phyloP scores from a whole-genome alignment of 352 stramenopile genomes.

The Phytophthora quininea region DNA sequence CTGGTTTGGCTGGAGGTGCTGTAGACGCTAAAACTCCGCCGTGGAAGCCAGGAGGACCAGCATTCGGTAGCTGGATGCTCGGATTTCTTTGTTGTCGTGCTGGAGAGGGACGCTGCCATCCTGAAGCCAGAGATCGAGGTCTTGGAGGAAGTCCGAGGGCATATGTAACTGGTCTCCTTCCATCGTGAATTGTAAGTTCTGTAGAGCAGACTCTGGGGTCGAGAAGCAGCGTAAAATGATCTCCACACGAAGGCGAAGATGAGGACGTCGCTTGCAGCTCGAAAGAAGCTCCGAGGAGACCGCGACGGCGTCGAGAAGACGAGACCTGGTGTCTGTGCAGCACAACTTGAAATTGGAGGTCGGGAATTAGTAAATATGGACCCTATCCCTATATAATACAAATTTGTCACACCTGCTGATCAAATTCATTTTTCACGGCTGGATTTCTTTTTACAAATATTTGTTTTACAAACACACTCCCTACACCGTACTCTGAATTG shows the following conservation, averaged over 20 bases:
- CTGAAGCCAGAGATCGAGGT: constrained; percentile 38
- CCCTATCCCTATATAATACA: too few relatives aligned
- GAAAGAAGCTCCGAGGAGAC: too few relatives aligned
- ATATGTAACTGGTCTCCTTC: constrained; percentile 22
- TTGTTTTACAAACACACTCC: too few relatives aligned
- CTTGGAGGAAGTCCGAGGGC: constrained; percentile 33
- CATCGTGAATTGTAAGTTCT: constrained; percentile 10
- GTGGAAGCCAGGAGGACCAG: constrained; percentile 5
- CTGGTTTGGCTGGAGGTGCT: constrained; percentile 6
- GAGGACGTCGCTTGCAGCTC: not conserved
- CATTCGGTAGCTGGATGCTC: not conserved
- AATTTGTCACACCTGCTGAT: too few relatives aligned
- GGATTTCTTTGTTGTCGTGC: not conserved
- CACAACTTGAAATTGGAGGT: too few relatives aligned
- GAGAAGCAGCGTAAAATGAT: not conserved
- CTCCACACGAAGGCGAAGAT: constrained; percentile 6
- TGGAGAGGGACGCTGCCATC: constrained; percentile 5
- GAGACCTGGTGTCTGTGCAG: too few relatives aligned
- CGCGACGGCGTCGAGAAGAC: too few relatives aligned
- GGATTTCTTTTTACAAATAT: too few relatives aligned
- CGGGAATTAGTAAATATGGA: too few relatives aligned
- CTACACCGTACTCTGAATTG: too few relatives aligned
- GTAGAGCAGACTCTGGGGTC: too few relatives aligned
- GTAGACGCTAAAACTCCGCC: constrained; percentile 19
- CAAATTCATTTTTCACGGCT: too few relatives aligned